Conservation (phyloP, 2,329 filamentous ascomycete genomes). For the Xylaria digitata region DNA sequence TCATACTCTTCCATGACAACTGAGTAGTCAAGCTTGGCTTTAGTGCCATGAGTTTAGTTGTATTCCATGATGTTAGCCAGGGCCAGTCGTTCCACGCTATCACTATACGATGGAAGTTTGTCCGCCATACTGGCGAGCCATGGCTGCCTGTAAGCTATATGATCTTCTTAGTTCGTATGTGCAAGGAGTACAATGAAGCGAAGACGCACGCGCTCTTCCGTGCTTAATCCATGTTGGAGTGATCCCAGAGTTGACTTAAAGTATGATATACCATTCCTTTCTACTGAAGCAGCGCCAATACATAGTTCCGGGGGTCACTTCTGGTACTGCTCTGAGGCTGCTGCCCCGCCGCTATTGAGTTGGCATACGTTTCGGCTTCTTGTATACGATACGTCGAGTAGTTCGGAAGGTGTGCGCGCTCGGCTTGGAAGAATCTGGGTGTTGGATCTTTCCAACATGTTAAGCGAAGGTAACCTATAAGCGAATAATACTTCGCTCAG, state of each 20-base stretch:
- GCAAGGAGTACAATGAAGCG: conserved; percentile 44
- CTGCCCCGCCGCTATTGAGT: conserved; percentile 7
- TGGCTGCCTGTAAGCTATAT: conserved; percentile 38
- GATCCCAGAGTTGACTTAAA: conserved; percentile 42
- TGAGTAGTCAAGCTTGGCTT: conserved; percentile 44
- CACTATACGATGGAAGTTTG: conserved; percentile 39
- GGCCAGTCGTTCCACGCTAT: conserved; percentile 22
- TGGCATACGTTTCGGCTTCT: conserved; percentile 36
- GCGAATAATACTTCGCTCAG: conserved; percentile 31
- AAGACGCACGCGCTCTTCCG: conserved; percentile 32
- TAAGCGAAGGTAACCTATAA: conserved; percentile 37
- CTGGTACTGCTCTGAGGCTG: neutral
- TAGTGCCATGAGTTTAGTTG: conserved; percentile 32
- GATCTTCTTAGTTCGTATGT: conserved; percentile 38
- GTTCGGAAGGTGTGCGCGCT: conserved; percentile 34
- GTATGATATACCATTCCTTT: conserved; percentile 41
- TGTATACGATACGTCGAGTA: conserved; percentile 40
- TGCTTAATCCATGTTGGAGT: conserved; percentile 39
- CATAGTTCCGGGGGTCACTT: conserved; percentile 36
- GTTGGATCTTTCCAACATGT: conserved; percentile 41
- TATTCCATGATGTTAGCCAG: conserved; percentile 22
- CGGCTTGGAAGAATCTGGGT: conserved; percentile 40
- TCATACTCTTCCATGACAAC: conserved; percentile 43
- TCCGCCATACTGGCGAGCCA: conserved; percentile 45
- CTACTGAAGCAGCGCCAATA: conserved; percentile 41